A percentile compares a stretch with the other conserved stretches of the same genome.
phyloP scores from a whole-genome alignment of 179 eudicot species.

The Sideroxylon spinosum region DNA sequence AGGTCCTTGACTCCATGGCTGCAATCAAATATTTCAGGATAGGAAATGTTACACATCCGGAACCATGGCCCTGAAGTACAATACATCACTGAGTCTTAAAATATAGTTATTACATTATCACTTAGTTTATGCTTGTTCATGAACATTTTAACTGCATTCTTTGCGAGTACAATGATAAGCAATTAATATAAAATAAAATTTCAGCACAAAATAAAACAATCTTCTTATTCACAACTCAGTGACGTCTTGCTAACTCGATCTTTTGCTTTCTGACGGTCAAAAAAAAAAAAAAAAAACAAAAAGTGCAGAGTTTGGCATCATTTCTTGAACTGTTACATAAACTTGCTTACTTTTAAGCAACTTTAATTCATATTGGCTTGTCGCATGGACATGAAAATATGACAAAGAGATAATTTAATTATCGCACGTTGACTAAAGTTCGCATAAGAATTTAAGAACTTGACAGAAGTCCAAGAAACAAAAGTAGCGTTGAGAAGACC shows the following conservation, averaged over 20 bases:
- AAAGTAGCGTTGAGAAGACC: too few species aligned
- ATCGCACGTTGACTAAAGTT: too few species aligned
- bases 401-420: neutral
- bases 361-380: neutral
- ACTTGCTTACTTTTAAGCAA: neutral
- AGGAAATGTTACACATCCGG: conserved; percentile 60
- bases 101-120: neutral
- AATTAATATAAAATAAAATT: neutral
- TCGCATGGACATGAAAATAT: neutral
- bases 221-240: neutral
- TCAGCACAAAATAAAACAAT: neutral
- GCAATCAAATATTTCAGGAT: conserved; percentile 65
- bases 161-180: neutral
- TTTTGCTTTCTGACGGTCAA: neutral
- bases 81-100: neutral
- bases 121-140: neutral
- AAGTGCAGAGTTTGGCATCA: neutral
- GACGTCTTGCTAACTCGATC: neutral
- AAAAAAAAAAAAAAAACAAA: neutral
- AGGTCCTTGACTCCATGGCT: conserved; percentile 48
- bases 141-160: neutral
- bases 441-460: too few species aligned
- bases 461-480: too few species aligned
- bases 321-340: neutral
- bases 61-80: conserved; percentile 86